These are phyloP conservation scores for Amaranthus tricolor DNA, from an alignment of 179 eudicot species.

Conservation along the genomic window DNA sequence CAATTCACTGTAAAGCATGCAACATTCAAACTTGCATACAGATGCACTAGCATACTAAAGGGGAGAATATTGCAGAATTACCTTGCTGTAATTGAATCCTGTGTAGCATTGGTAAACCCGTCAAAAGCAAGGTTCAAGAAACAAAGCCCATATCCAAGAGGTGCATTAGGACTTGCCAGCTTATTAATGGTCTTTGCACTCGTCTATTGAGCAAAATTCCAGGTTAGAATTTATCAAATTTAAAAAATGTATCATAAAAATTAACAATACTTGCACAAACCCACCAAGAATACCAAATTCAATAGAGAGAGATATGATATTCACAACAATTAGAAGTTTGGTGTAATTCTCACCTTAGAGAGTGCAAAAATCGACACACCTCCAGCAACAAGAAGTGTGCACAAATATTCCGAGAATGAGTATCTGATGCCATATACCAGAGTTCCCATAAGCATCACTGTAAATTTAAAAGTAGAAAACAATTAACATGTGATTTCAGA, in stretches of 20 bases:
- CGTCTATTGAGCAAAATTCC: slow-evolving; percentile 46
- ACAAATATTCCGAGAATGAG: slow-evolving; percentile 72
- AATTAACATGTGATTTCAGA: neutral
- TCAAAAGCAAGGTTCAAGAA: slow-evolving; percentile 92
- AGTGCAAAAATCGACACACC: slow-evolving; percentile 96
- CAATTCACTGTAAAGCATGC: neutral
- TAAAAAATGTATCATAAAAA: neutral
- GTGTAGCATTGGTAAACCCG: slow-evolving; percentile 97
- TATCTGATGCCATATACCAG: slow-evolving; percentile 92
- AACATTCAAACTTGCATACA: neutral
- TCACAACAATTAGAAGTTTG: neutral
- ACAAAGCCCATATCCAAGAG: slow-evolving; percentile 90
- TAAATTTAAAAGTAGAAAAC: slow-evolving; percentile 17
- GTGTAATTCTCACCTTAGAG: slow-evolving; percentile 52
- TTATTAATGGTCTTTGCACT: slow-evolving; percentile 91
- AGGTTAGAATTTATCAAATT: neutral
- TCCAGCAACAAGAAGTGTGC: slow-evolving; percentile 89
- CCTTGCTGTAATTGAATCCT: slow-evolving; percentile 90
- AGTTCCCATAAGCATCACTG: slow-evolving; percentile 97
- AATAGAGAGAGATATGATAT: neutral
- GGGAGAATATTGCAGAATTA: slow-evolving; percentile 20
- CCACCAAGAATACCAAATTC: neutral
- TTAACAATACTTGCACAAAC: neutral
- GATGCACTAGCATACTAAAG: neutral
- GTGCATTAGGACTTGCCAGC: slow-evolving; percentile 92